Evolutionary conservation across 2,329 filamentous ascomycete genomes (phyloP), one percentile per base, ranked within the genome.

Genomic region (Hysterium pulicare): DNA sequence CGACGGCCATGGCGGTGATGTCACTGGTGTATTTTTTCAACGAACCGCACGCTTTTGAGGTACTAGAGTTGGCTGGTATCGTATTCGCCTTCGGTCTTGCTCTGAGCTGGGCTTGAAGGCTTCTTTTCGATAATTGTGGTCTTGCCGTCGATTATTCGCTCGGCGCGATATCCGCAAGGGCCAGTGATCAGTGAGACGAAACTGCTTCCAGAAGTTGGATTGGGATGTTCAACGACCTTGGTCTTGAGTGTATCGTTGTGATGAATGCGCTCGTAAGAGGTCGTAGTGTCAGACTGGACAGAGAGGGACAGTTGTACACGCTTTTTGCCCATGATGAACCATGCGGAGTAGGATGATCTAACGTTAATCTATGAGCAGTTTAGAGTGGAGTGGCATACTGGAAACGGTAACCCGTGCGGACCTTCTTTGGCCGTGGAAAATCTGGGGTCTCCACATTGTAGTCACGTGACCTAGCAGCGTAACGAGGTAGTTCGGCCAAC

Each of bases 1-100:
- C 24, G 10, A 41, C 15, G 11, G 42, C 15, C 37, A 47, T 39
- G 17, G 19, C 21, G 40, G 19, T 41, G 33, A 41, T 38, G 37
- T 36, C 30, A 38, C 28, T 10, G 40, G 17, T 35, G 24, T 11
- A 15, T 28, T 32, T 23, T 6, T 16, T 4, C 33, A 4, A 22
- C 26, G 16, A 32, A 26, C 23, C 46, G 31, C 50, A 38, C 20
- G 50, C 38, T 53, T 53, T 61, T 9, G 24, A 8, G 24, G 13
- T 28, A 51, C 49, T 45, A 59, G 15, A 61, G 55, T 45, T 63
- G 56, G 45, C 53, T 63, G 26, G 57, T 59, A 49, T 65, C 55
- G 58, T 55, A 54, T 28, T 49, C 54, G 13, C 36, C 26, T 33
- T 41, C 33, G 13, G 21, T 21, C 15, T 28, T 28, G 8, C 24